A percentile compares a stretch with the other conserved stretches of the same genome.
Conservation (phyloP, 2,329 filamentous ascomycete genomes). For the Epichloe festucae region DNA sequence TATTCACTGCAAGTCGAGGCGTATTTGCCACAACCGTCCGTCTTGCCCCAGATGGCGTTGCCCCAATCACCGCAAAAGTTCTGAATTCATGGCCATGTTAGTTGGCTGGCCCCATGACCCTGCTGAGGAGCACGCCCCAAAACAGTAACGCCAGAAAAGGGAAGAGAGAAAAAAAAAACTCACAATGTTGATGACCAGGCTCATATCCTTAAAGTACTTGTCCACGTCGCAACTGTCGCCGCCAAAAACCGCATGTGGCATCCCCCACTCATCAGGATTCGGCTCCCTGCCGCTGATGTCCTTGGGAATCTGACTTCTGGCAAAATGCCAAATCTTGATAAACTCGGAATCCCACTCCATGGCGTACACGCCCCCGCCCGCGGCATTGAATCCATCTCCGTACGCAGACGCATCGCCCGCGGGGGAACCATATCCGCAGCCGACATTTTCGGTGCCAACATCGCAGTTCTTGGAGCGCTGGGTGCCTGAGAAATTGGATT, state of each 20-base stretch:
- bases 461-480: constrained; percentile 23
- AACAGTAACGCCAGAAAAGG: not conserved
- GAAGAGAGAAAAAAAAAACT: constrained; percentile 5
- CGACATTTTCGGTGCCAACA: constrained; percentile 24
- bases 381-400: constrained; percentile 54
- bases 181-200: constrained; percentile 58
- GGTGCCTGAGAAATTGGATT: constrained; percentile 14
- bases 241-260: constrained; percentile 57
- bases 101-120: not conserved
- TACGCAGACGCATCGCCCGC: constrained; percentile 33
- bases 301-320: constrained; percentile 47
- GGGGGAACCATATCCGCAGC: constrained; percentile 32
- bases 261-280: constrained; percentile 55
- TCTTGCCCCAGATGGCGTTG: constrained; percentile 29
- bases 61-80: constrained; percentile 72
- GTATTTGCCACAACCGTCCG: constrained; percentile 25
- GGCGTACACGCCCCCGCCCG: constrained; percentile 55
- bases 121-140: not conserved
- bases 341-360: constrained; percentile 55
- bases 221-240: constrained; percentile 50
- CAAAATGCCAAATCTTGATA: constrained; percentile 69
- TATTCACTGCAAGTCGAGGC: constrained; percentile 33
- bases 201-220: constrained; percentile 52
- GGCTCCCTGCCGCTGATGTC: constrained; percentile 50
- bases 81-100: constrained; percentile 14